Base-by-base conservation (phyloP, 768 basidiomycete genomes). In the Mycena vitilis region DNA sequence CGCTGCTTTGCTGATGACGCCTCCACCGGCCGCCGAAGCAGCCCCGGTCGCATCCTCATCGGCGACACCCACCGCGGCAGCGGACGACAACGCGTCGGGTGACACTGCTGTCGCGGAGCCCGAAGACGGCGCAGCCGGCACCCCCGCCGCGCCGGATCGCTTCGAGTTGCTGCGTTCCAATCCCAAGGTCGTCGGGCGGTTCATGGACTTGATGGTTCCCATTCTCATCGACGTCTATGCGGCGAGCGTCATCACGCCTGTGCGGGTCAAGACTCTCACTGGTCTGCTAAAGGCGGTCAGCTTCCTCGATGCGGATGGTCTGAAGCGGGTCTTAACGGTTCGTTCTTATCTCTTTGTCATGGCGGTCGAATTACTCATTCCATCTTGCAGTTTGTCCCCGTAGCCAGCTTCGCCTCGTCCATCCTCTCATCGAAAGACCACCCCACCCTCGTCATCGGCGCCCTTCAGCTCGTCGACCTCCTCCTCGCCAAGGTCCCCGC, bases 191-290 rank as follows among this genome's bases (percentile, higher is more conserved):
- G 91, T 96, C 56, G 89, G 87, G 22, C 87, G 90, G 18, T 99
- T 96, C 79, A 94, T 96, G 87, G 88, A 89, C 54, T 83, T 97
- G 40, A 89, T 95, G 74, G 91, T 98, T 0, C 98, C 98, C 0
- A 95, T 98, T 63, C 86, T 99, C 63, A 91, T 99, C 66, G 98
- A 99, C 74, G 96, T 99, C n/a, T 99, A 98, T 79, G 93, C 96
- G n/a, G 97, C 98, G 37, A 98, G 95, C 77, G 96, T 99, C 34
- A 90, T 91, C 56, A 88, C 91, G 0, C 89, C 94, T 3, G 90
- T 99, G 13, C 87, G 98, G 66, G 88, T 93, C 49, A 96, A 97
- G 82, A 95, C 95, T 0, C 82, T 99, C 69, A 93, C 91, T 0
- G 95, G 92, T 1, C 75, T 99, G 57, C 80, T 98, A 71, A 98